These are phyloP conservation scores for Suillus fuscotomentosus DNA, from an alignment of 768 basidiomycete species.

Conservation along the genomic window DNA sequence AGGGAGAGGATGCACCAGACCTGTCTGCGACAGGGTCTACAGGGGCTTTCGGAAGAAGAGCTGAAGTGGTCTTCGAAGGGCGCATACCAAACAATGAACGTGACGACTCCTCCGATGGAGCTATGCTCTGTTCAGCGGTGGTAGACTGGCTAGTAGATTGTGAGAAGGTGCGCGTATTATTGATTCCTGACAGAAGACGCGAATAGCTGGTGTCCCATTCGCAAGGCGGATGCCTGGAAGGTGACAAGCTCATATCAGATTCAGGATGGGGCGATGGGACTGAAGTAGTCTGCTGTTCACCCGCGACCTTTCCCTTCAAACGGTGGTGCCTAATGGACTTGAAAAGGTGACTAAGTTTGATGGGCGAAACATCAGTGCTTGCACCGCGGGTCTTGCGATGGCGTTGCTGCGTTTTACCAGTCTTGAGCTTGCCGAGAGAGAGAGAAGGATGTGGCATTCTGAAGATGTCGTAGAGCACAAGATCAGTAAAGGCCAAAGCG, in stretches of 20 bases:
- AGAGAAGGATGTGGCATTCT: slow-evolving; percentile 1
- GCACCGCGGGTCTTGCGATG: not conserved
- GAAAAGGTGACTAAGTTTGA: not conserved
- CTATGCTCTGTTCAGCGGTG: not conserved
- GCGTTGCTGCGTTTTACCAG: not conserved
- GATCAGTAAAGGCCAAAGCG: not conserved
- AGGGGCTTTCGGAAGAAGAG: not conserved
- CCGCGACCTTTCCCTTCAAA: not conserved
- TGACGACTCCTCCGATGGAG: not conserved
- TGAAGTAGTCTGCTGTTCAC: not conserved
- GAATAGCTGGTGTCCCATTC: not conserved
- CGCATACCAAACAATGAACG: not conserved
- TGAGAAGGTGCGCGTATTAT: not conserved
- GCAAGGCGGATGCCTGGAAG: not conserved
- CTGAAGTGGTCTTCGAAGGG: not conserved
- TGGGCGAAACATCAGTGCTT: not conserved
- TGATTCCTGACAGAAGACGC: not conserved
- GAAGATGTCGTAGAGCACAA: not conserved
- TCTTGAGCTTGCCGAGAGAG: not conserved
- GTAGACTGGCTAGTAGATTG: not conserved
- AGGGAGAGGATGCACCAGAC: not conserved
- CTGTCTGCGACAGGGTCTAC: not conserved
- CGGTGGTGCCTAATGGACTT: not conserved
- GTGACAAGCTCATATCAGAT: not conserved
- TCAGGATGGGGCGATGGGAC: not conserved